Evolutionary conservation across 2,329 filamentous ascomycete genomes (phyloP).

Genomic region (Paraphoma chrysanthemicola): DNA sequence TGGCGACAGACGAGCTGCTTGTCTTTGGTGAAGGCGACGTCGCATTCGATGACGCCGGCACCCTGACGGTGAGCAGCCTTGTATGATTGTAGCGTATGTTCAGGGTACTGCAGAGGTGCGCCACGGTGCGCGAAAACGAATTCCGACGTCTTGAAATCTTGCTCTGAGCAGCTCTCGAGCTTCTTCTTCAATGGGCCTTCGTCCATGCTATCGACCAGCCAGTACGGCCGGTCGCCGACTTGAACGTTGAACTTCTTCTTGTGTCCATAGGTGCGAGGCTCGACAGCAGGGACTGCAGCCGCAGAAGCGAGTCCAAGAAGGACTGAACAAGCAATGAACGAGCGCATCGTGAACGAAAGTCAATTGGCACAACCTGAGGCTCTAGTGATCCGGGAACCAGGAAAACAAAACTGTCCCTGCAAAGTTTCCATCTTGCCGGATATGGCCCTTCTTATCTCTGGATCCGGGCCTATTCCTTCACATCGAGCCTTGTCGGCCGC

Average conservation of each 20-base stretch:
- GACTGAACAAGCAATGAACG: slow-evolving; percentile 33
- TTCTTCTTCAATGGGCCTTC: slow-evolving; percentile 45
- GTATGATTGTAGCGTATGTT: slow-evolving; percentile 42
- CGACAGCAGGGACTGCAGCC: slow-evolving; percentile 34
- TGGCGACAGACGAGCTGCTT: slow-evolving; percentile 49
- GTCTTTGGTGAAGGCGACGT: slow-evolving; percentile 48
- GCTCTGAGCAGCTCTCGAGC: slow-evolving; percentile 46
- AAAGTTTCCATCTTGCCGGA: slow-evolving; percentile 11
- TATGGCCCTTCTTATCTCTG: slow-evolving; percentile 36
- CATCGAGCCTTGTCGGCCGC: slow-evolving; percentile 11
- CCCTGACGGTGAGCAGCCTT: slow-evolving; percentile 43
- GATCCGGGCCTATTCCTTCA: slow-evolving; percentile 1
- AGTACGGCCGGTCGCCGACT: slow-evolving; percentile 46
- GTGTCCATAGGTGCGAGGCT: slow-evolving; percentile 22
- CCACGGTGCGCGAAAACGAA: slow-evolving; percentile 48
- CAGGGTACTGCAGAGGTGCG: slow-evolving; percentile 45
- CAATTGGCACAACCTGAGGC: slow-evolving; percentile 3
- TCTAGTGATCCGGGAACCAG: slow-evolving; percentile 10
- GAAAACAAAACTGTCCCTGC: slow-evolving; percentile 25
- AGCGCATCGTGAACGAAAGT: slow-evolving; percentile 32
- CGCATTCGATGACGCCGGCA: slow-evolving; percentile 48
- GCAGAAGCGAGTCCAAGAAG: slow-evolving; percentile 37
- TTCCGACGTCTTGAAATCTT: slow-evolving; percentile 41
- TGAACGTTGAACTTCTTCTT: slow-evolving; percentile 41
- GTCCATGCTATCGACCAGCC: slow-evolving; percentile 48